These are phyloP conservation scores for Candida berthetii DNA, from an alignment of 805 yeast genomes.

Conservation along the genomic window DNA sequence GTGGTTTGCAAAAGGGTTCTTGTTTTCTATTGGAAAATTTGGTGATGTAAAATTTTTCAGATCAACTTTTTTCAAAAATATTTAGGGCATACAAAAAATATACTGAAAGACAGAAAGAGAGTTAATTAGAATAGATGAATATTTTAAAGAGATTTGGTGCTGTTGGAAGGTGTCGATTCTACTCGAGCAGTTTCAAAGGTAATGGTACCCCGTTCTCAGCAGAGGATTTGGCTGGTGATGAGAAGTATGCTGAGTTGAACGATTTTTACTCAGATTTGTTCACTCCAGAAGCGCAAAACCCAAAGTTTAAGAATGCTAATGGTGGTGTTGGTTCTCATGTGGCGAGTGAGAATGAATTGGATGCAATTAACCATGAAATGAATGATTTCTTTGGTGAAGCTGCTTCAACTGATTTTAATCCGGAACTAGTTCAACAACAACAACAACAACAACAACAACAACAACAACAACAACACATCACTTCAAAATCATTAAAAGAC, in stretches of 20 bases:
- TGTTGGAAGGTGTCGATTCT: too few species aligned
- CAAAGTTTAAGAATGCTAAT: too few species aligned
- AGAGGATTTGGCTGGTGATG: conserved; percentile 9
- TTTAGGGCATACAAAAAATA: too few species aligned
- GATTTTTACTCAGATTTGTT: conserved; percentile 29
- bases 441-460: background rate
- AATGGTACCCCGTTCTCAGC: conserved; percentile 4
- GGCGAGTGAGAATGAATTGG: conserved; percentile 18
- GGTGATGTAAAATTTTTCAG: too few species aligned
- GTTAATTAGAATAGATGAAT: too few species aligned
- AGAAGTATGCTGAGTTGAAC: conserved; percentile 25
- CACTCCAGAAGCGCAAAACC: conserved; percentile 7
- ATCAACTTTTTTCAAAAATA: too few species aligned
- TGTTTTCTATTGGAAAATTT: too few species aligned
- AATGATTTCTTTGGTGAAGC: conserved; percentile 20
- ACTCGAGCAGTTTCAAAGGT: too few species aligned
- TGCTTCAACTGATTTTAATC: background rate
- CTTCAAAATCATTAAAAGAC: conserved; percentile 16
- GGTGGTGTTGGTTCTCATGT: too few species aligned
- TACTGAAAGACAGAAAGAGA: too few species aligned
- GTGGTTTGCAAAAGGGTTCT: too few species aligned
- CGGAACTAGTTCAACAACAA: background rate
- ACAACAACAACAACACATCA: conserved; percentile 5
- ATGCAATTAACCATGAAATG: conserved; percentile 27
- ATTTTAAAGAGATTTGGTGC: too few species aligned